Conservation (phyloP, 805 yeast species). For the Starmerella scarabaei region DNA sequence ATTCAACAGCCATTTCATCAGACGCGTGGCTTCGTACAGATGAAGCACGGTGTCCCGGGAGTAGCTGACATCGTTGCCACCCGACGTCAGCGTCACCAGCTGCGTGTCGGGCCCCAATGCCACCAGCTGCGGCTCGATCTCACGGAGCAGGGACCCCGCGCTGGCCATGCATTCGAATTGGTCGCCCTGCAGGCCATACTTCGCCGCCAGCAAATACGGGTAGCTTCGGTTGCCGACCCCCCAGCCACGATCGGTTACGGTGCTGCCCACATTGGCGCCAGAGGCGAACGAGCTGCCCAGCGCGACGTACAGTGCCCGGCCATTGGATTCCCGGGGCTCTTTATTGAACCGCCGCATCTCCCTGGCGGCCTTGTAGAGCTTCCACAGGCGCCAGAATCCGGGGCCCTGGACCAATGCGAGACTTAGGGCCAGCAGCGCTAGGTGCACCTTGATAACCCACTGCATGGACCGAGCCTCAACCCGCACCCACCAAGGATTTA, state of each 20-base stretch:
- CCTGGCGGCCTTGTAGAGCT: too few relatives aligned
- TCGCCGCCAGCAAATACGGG: slow-evolving; percentile 5
- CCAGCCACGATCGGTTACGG: slow-evolving; percentile 1
- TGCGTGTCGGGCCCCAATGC: slow-evolving; percentile 2
- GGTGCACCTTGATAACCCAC: too few relatives aligned
- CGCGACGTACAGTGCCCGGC: too few relatives aligned
- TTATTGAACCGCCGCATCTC: too few relatives aligned
- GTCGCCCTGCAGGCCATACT: not conserved
- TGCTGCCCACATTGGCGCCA: slow-evolving; percentile 7
- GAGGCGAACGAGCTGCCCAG: slow-evolving; percentile 13
- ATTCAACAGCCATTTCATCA: not conserved
- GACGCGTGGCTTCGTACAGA: not conserved
- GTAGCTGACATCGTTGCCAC: slow-evolving; percentile 12
- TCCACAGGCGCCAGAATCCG: too few relatives aligned
- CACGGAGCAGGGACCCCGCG: slow-evolving; percentile 7
- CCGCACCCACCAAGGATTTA: too few relatives aligned
- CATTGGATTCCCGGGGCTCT: too few relatives aligned
- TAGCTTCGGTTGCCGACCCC: slow-evolving; percentile 4
- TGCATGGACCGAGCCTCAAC: too few relatives aligned
- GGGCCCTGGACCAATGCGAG: too few relatives aligned
- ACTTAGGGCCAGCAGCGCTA: too few relatives aligned
- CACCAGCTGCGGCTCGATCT: not conserved
- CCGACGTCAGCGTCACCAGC: slow-evolving; percentile 9
- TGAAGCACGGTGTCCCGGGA: slow-evolving; percentile 2
- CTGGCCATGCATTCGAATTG: slow-evolving; percentile 4